Base-by-base conservation (phyloP, 805 yeast species). In the Priceomyces carsonii region DNA sequence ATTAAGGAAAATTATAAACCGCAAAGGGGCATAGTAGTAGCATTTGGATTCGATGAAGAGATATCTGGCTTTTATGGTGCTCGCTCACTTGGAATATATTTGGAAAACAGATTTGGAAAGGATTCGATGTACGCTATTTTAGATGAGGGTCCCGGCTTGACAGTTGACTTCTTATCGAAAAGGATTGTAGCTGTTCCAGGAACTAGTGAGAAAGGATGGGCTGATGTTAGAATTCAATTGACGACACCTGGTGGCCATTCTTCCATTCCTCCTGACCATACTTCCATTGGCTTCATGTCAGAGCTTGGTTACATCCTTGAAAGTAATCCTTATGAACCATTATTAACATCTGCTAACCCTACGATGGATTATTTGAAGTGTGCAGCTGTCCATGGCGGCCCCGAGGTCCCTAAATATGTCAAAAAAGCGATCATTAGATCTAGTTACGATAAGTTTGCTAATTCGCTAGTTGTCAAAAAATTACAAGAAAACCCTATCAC, bases 11-110 rank as follows among this genome's bases (percentile, higher is more conserved):
- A 71, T 1, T 83, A 69, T 59, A 37, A 52, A 27, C 86, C 89
- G n/a, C 56, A 69, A 34, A 75, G 95, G 57, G 71, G 86, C 1
- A 55, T 85, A 10, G 42, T 86, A 8, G 53, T 82, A 2, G 79
- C 85, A 0, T 77, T 81, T 50, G 95, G 95, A 1, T 83, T 77
- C 46, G 95, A 87, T 51, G 95, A 86, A 62, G 95, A 87, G 53
- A 71, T 75, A 24, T 68, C 76, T 23, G 95, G 95, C 4, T 39
- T 44, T 13, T 56, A 64, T 6, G 90, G 91, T 34, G 95, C 95
- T 5, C 45, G 52, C 1, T 36, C 58, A n/a, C 61, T 86, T 13
- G 69, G 73, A 8, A 43, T 68, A 25, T 61, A 59, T 39, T 51
- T 87, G 14, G 57, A 65, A 18, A 66, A 73, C 15, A 69, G 70